Evolutionary conservation across 2,329 filamentous ascomycete genomes (phyloP), one percentile per base, ranked within the genome.

Genomic region (Hypomyces perniciosus): DNA sequence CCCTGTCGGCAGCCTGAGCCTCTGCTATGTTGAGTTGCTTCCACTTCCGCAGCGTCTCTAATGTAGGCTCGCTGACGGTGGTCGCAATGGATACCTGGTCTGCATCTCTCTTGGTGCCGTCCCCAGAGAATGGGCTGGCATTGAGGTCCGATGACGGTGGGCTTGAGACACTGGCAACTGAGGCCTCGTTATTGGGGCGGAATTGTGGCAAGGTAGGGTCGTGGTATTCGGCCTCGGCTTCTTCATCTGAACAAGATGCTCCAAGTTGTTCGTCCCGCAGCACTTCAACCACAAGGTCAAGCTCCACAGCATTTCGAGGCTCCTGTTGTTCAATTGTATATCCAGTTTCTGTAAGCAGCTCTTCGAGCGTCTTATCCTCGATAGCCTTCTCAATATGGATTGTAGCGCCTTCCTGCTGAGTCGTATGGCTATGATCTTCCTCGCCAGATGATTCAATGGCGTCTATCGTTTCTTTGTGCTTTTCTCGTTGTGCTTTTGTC

Each of bases 171-270:
- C 56, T 57, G n/a, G 54, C 56, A 12, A 61, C 57, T 6, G 54
- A 51, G 26, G 59, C 57, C 1, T 60, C 54, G 31, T 66, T 72
- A 56, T 85, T 79, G n/a, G 83, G 84, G 5, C 81, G 76, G 61
- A 86, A 86, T 58, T 88, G 84, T 7, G 84, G 84, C 65, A 87
- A 72, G 0, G 84, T 87, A 6, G 80, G 80, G 58, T 88, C 85
- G 6, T 71, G 68, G 38, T 71, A 63, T 33, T 59, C 59, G 27
- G 56, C 59, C 29, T 57, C 53, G 10, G 63, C 59, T 33, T 57
- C 51, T 8, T 54, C 48, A 5, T 35, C 39, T 6, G 46, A 47
- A 29, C 54, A 47, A 8, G 59, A 55, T 35, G 53, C 46, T 5
- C 12, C 52, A 10, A 44, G 35, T 31, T 53, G 41, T 30, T 60